These are phyloP conservation scores for Boletus sp. DNA, from an alignment of 768 basidiomycete species.

Conservation along the genomic window DNA sequence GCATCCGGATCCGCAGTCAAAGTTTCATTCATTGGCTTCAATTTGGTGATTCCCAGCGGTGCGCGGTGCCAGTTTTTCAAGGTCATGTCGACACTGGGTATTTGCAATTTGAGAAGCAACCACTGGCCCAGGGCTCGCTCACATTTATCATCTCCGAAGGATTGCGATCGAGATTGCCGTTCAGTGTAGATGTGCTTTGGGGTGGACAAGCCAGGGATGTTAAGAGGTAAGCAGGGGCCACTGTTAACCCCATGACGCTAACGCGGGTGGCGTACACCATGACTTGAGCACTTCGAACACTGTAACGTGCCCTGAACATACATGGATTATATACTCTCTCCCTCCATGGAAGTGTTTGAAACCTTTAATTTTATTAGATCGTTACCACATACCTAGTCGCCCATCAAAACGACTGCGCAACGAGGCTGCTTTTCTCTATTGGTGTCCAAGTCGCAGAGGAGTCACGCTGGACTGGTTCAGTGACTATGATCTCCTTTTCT, in stretches of 20 bases:
- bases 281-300: not conserved
- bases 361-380: not conserved
- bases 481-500: not conserved
- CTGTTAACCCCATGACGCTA: not conserved
- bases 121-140: not conserved
- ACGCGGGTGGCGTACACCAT: not conserved
- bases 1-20: slow-evolving; percentile 2
- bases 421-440: not conserved
- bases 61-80: not conserved
- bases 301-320: not conserved
- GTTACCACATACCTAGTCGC: not conserved
- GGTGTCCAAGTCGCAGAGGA: not conserved
- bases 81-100: not conserved
- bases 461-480: not conserved
- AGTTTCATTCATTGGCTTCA: not conserved
- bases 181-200: not conserved
- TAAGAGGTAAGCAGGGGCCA: not conserved
- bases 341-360: not conserved
- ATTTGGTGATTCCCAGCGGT: not conserved
- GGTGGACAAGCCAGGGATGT: not conserved
- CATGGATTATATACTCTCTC: not conserved
- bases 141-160: not conserved
- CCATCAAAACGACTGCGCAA: not conserved
- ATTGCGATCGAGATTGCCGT: not conserved
- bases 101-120: slow-evolving; percentile 8